Base-by-base conservation (phyloP, 2,329 filamentous ascomycete species). In the Epichloe hybrida region DNA sequence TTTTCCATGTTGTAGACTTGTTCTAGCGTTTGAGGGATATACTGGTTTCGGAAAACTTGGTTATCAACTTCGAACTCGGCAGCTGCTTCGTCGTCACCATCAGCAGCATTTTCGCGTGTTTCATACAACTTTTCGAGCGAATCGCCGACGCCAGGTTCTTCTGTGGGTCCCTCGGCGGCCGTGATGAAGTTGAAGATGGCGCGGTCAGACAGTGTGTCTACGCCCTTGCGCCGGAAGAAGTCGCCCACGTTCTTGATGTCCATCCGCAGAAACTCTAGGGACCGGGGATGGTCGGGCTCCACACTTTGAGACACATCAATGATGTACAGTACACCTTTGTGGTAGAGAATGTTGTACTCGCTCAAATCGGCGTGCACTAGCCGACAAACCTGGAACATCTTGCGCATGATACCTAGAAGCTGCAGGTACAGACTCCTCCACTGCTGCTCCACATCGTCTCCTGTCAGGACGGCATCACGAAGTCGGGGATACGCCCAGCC, bases 221-320 rank as follows among this genome's bases (percentile, higher is more conserved):
- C 88, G 40, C 84, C 85, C 65, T 95, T 84, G 20, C 86, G 79
- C 34, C 82, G 76, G 79, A 97, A 98, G 69, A 95, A 98, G 66
- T 95, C 88, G 21, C 82, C 85, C 1, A 95, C 81, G 63, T 98
- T 98, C 75, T 96, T 97, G 68, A 98, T 89, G 64, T 98, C 93
- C 90, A 96, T 97, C 36, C 93, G 83, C 59, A 98, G 69, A 64
- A 98, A 98, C 64, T 97, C 91, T 34, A 95, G 75, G 2, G 87
- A 91, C 52, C 88, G 80, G 0, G 93, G 93, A 66, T 98, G 93
- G 59, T 97, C 91, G 58, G 94, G 90, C 71, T 97, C 94, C 20
- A 98, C 93, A 62, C 86, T 93, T 71, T 98, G 93, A 51, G 88
- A 95, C 42, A 98, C 93, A 68, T 98, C 93, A 66, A 98, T 98